Percentiles rank a stretch among this genome's conserved stretches.
phyloP scores from a whole-genome alignment of 768 basidiomycete genomes.

The Tricholoma bakamatsutake region DNA sequence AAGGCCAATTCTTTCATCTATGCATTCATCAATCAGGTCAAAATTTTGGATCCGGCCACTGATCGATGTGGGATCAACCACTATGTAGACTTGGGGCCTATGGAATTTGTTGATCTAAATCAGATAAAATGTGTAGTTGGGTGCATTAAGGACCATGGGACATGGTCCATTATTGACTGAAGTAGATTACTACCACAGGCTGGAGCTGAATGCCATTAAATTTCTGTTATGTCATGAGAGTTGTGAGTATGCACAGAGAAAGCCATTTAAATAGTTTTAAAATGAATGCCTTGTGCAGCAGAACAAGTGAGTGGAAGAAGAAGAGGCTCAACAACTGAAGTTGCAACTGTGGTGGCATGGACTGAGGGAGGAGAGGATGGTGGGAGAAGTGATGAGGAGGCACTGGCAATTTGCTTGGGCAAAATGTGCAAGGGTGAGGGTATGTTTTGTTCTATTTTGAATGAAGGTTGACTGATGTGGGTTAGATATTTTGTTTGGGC shows the following conservation, averaged over 20 bases:
- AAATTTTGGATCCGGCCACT: not conserved
- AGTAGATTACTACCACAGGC: not conserved
- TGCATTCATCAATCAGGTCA: constrained; percentile 13
- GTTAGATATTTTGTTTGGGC: no score
- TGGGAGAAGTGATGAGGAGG: no score
- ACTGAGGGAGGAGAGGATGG: no score
- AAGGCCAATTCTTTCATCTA: constrained; percentile 16
- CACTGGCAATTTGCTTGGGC: no score
- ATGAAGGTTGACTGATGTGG: no score
- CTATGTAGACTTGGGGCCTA: constrained; percentile 13
- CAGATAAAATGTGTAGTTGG: constrained; percentile 23
- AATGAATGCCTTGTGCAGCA: not conserved
- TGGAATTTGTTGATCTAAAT: constrained; percentile 22
- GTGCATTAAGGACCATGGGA: constrained; percentile 8
- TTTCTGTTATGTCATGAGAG: not conserved
- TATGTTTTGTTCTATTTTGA: no score
- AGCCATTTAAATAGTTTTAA: not conserved
- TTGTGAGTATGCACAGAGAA: not conserved
- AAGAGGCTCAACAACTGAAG: no score
- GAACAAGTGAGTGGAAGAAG: no score
- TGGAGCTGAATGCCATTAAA: not conserved
- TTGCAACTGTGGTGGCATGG: no score
- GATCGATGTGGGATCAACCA: constrained; percentile 16
- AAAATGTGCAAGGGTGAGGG: no score
- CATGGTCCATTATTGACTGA: not conserved